Evolutionary conservation across 768 basidiomycete genomes (phyloP), one percentile per base, ranked within the genome.

Genomic region (Dictyophora rubrovolvata): DNA sequence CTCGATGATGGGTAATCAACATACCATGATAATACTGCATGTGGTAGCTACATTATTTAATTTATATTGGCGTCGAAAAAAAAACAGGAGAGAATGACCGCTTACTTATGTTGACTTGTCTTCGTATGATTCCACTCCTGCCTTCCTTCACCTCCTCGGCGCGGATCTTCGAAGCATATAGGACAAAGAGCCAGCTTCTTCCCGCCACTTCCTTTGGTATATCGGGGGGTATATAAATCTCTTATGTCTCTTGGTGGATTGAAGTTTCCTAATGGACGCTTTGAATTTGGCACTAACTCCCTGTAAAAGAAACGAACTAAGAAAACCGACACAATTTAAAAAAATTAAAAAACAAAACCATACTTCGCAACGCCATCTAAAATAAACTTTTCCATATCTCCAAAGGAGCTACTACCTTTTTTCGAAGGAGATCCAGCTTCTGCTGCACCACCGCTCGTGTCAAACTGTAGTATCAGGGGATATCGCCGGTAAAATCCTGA

Each of bases 11-110:
- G 17, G 33, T 59, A 6, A 35, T 12, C 34, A 14, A 65, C 72
- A 3, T 72, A 87, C 87, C 87, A 66, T 90, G 87, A 2, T 78
- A 75, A 61, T 88, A 88, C 65, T 89, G 88, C 83, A 91, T 81
- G 65, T 91, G 89, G 64, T 90, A 90, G 68, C 87, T 90, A 34
- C 12, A 2, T 1, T 56, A 33, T 37, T 37, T n/a, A 54, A 34
- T 47, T 59, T 54, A 28, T 28, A 36, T 34, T 28, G 18, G 34
- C 22, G 17, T 23, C n/a, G 11, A 1, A 11, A 20, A 1, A 11
- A 20, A 21, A 55, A 18, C 4, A 35, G 54, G 11, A 16, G 58
- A 60, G n/a, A 55, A 20, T 9, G 33, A 34, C 16, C 5, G 54
- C 61, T 53, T 20, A 53, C 61, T 60, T 62, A 48, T 62, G 60